Evolutionary conservation across 495 filamentous ascomycete genomes (phyloP), one percentile per base, ranked within the genome.

Genomic region (Penicillium angulare): DNA sequence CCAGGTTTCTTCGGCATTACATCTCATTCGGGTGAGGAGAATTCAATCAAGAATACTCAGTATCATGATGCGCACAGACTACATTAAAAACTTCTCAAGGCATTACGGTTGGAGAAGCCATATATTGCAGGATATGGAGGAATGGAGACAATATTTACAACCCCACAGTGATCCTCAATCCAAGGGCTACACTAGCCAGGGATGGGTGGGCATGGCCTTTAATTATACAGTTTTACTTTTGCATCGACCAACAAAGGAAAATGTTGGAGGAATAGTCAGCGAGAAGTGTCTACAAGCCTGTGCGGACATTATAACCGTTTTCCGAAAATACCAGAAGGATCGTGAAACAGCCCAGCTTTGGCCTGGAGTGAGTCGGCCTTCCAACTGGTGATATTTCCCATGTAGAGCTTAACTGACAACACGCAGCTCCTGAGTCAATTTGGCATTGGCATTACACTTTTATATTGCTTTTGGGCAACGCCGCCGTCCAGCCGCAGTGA

Each of bases 401-500:
- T 27, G 1, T 7, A 12, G n/a, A 20, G 20, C 7, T 24, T 39
- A 18, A 49, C 35, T 8, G 18, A 36, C 10, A 5, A 18, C 3
- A 29, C 12, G 3, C 22, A 62, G 59, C 52, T 62, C 21, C 29
- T 62, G 17, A 59, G 59, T 26, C 59, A 62, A 29, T 58, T 62
- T 13, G 47, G 48, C 1, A 47, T 56, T 4, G 59, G 59, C 1
- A 49, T 62, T 12, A 62, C 49, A 1, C 40, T 62, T 15, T 43
- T 62, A 10, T 62, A 62, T 43, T 62, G 59, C 46, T 52, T 59
- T 23, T 62, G 59, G 59, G 56, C 52, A 24, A 59, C 56, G 20
- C 59, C 55, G 3, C 33, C 42, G 9, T 27, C 43, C n/a, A 18
- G 33, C 22, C 45, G 53, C 22, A 40, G 52, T 1, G 21, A 47